These are phyloP conservation scores for Mortierella sp. DNA, from an alignment of 371 early-diverging fungal species.

Conservation along the genomic window DNA sequence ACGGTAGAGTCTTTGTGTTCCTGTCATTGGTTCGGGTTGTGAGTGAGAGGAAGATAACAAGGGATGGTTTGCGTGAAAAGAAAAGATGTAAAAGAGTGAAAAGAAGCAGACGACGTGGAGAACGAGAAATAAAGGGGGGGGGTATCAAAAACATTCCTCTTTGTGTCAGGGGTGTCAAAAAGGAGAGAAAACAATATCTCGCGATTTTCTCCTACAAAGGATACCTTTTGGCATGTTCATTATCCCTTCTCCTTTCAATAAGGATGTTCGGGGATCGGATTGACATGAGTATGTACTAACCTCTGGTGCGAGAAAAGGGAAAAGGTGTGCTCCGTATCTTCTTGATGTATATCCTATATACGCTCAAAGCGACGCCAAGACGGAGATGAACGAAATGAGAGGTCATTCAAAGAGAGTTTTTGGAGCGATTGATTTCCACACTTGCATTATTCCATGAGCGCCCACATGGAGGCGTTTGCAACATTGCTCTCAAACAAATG, in stretches of 20 bases:
- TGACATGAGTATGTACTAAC: no score
- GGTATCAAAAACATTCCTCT: not conserved
- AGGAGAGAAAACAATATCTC: not conserved
- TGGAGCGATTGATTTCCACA: not conserved
- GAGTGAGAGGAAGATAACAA: not conserved
- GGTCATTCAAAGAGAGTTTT: not conserved
- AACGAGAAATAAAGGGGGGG: not conserved
- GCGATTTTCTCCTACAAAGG: not conserved
- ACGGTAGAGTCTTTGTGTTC: not conserved
- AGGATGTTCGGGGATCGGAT: no score
- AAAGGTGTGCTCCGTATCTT: no score
- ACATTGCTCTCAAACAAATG: constrained; percentile 8
- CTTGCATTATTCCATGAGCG: not conserved
- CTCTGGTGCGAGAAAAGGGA: no score
- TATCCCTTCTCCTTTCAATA: no score
- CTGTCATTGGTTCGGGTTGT: not conserved
- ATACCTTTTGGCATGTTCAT: no score
- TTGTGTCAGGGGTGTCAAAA: not conserved
- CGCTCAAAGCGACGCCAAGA: not conserved
- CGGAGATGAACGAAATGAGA: not conserved
- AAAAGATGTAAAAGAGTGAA: not conserved
- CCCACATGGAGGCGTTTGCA: not conserved
- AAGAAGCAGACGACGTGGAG: not conserved
- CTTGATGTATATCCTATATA: no score
- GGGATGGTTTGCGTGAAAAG: not conserved